Evolutionary conservation across 495 filamentous ascomycete species (phyloP), one percentile per base, ranked within the genome.

Genomic region (Aspergillus cavernicola): DNA sequence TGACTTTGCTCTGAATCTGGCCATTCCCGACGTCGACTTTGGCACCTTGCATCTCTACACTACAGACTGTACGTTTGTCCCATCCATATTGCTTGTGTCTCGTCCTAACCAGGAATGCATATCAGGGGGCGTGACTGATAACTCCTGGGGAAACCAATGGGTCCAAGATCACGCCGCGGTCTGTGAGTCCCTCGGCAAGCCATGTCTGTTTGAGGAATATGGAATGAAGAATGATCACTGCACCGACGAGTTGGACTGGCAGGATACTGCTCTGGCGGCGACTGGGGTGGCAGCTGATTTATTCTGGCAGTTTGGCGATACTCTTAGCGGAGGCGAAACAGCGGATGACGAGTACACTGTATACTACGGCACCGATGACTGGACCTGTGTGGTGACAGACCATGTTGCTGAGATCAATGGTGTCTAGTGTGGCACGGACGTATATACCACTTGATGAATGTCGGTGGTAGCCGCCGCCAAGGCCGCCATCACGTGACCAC

Each of bases 221-320:
- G 43, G 43, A 19, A 35, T 47, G 18, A 33, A 32, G 19, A 15
- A 6, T 13, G 31, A 4, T 3, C 28, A 47, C 28, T 47, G 28
- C 31, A 35, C 26, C 43, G 28, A 33, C 43, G 43, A 47, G 43
- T 20, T 32, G 16, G 19, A 1, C 28, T 47, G 28, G 26, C 28
- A 47, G 43, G 20, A 11, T 13, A 47, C 43, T 33, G 43, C 26
- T 20, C 43, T 33, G 0, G 43, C 33, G 3, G 7, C 35, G 13
- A n/a, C n/a, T 12, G 76, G 76, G 50, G 68, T 86, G 19, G 77
- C 71, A 0, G 80, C 66, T 2, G 80, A 86, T 64, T 65, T 83
- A 60, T 85, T 79, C 64, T 88, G 85, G 85, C 84, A 88, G 63
- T 80, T 75, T 59, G 85, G 83, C 1, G 79, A 71, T 35, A 72